phyloP scores from a whole-genome alignment of 129 eudicot species.

The Sambucus nigra region DNA sequence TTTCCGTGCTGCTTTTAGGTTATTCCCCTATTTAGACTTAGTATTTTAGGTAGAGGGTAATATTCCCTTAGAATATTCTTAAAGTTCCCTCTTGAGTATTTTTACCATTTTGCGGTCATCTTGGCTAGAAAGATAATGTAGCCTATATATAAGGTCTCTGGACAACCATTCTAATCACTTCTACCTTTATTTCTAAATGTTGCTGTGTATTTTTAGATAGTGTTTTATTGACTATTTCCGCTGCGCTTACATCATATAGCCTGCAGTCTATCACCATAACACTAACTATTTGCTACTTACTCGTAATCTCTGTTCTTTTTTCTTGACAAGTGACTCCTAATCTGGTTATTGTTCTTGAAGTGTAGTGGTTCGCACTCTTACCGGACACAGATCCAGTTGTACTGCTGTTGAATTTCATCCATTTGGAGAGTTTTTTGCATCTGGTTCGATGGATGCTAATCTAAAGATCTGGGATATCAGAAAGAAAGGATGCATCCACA shows the following conservation, averaged over 20 bases:
- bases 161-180: too few relatives aligned
- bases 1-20: too few relatives aligned
- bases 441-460: slow-evolving; percentile 91
- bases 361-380: slow-evolving; percentile 76
- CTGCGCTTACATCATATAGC: background rate
- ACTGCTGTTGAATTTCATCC: slow-evolving; percentile 83
- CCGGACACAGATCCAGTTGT: slow-evolving; percentile 83
- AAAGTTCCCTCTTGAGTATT: too few relatives aligned
- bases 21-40: too few relatives aligned
- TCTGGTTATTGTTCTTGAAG: slow-evolving; percentile 30
- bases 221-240: too few relatives aligned
- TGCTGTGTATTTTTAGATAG: too few relatives aligned
- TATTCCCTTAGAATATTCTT: too few relatives aligned
- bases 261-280: background rate
- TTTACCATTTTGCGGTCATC: too few relatives aligned
- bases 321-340: slow-evolving; percentile 6
- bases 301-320: background rate
- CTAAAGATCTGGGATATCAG: slow-evolving; percentile 90
- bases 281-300: background rate
- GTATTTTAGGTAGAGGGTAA: too few relatives aligned
- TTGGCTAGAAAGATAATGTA: too few relatives aligned
- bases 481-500: slow-evolving; percentile 89
- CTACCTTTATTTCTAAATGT: too few relatives aligned
- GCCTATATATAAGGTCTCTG: too few relatives aligned
- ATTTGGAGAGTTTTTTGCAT: slow-evolving; percentile 92